Percentiles rank a stretch among this genome's conserved stretches.
Conservation (phyloP, 169 alveolate genomes). For the Cystoisospora suis region DNA sequence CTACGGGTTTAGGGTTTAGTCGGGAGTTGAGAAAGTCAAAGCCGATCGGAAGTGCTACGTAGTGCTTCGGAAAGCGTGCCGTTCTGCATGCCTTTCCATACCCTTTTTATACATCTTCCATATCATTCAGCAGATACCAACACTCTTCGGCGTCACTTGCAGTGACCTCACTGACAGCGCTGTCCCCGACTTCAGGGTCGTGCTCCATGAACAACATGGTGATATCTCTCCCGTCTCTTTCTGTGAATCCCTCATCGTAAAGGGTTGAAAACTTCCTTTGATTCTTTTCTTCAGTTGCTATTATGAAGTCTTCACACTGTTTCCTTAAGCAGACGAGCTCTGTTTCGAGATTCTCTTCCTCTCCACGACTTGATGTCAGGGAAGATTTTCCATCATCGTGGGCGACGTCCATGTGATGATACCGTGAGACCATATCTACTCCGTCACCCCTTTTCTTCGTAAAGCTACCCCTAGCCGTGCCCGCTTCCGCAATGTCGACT, state of each 20-base stretch:
- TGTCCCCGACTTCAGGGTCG: conserved; percentile 5
- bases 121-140: background rate
- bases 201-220: background rate
- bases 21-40: no score
- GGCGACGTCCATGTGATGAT: background rate
- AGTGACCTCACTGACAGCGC: background rate
- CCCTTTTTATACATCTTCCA: background rate
- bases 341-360: background rate
- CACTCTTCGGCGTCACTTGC: conserved; percentile 30
- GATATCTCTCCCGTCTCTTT: background rate
- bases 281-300: background rate
- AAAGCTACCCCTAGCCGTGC: background rate
- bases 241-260: background rate
- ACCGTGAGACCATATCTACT: background rate
- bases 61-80: no score
- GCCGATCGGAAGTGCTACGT: no score
- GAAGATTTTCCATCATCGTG: background rate
- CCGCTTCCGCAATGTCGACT: background rate
- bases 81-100: no score
- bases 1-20: no score
- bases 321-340: background rate
- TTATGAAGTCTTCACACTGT: background rate
- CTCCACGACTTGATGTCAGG: background rate
- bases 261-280: background rate
- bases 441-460: background rate